Evolutionary conservation across 257 asterid genomes (phyloP).

Genomic region (Vinca minor): DNA sequence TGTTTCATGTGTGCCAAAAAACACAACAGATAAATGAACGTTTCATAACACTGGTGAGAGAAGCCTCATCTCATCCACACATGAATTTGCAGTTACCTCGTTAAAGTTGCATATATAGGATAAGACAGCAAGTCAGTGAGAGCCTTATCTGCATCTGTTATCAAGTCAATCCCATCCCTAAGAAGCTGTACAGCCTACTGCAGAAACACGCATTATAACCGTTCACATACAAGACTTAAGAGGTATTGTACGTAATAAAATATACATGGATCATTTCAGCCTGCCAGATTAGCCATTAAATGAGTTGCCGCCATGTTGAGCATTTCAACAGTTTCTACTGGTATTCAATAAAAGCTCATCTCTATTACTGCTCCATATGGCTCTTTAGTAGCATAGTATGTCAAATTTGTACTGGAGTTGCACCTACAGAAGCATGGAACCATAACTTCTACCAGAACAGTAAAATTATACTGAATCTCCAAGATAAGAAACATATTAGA

Average conservation of each 20-base stretch:
- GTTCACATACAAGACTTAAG: not conserved
- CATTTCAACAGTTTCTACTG: not conserved
- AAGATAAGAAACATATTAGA: not conserved
- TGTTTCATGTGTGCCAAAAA: no score
- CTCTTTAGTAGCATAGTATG: not conserved
- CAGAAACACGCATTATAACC: constrained; percentile 14
- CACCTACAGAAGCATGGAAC: not conserved
- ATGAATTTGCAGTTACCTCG: constrained; percentile 47
- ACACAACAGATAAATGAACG: no score
- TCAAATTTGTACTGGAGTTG: not conserved
- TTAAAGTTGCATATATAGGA: constrained; percentile 52
- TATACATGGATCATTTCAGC: no score
- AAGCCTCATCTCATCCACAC: no score
- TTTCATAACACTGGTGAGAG: no score
- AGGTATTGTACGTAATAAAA: no score
- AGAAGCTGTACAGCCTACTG: constrained; percentile 82
- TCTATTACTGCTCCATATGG: constrained; percentile 1
- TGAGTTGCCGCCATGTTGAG: not conserved
- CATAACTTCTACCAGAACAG: not conserved
- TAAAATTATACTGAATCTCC: not conserved
- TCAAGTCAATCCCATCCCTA: constrained; percentile 84
- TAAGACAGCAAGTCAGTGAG: constrained; percentile 63
- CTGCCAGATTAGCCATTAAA: not conserved
- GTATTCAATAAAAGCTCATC: not conserved
- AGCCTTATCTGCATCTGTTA: constrained; percentile 68